Conservation (phyloP, 2,329 filamentous ascomycete species). For the Colletotrichum graminicola region DNA sequence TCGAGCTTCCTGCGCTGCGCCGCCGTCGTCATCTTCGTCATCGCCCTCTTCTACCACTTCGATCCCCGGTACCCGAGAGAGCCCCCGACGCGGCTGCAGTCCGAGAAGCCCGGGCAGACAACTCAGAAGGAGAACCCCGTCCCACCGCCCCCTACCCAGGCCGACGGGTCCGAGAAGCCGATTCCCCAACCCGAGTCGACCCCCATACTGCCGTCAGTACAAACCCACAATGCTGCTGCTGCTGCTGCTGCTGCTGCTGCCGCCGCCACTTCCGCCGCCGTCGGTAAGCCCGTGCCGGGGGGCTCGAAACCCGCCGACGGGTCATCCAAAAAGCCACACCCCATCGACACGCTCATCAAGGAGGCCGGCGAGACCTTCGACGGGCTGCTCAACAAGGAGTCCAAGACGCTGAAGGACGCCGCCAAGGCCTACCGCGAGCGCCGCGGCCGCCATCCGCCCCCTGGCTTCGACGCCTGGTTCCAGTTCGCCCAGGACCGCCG, state of each 20-base stretch:
- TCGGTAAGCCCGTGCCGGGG: constrained; percentile 4
- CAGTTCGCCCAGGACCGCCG: constrained; percentile 57
- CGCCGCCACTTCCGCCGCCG: background rate
- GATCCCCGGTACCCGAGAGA: constrained; percentile 35
- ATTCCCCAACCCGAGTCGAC: constrained; percentile 29
- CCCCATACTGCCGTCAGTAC: constrained; percentile 13
- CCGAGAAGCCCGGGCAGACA: constrained; percentile 36
- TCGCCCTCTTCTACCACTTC: constrained; percentile 51
- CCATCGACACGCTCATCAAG: constrained; percentile 60
- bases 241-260: no score
- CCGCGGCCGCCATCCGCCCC: constrained; percentile 63
- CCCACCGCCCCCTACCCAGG: constrained; percentile 29
- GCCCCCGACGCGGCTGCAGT: constrained; percentile 17
- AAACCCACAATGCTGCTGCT: background rate
- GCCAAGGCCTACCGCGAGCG: constrained; percentile 60
- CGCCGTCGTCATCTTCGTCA: constrained; percentile 70
- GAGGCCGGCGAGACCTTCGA: constrained; percentile 55
- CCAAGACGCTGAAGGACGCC: constrained; percentile 57
- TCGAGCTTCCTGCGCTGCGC: constrained; percentile 71
- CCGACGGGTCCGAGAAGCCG: constrained; percentile 29
- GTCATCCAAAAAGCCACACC: constrained; percentile 49
- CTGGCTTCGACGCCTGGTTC: constrained; percentile 63
- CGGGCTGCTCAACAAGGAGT: constrained; percentile 55
- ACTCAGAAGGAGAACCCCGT: constrained; percentile 41
- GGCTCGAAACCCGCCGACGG: constrained; percentile 30